Base-by-base conservation (phyloP, 2,329 filamentous ascomycete genomes). In the Huntiella abstrusa region DNA sequence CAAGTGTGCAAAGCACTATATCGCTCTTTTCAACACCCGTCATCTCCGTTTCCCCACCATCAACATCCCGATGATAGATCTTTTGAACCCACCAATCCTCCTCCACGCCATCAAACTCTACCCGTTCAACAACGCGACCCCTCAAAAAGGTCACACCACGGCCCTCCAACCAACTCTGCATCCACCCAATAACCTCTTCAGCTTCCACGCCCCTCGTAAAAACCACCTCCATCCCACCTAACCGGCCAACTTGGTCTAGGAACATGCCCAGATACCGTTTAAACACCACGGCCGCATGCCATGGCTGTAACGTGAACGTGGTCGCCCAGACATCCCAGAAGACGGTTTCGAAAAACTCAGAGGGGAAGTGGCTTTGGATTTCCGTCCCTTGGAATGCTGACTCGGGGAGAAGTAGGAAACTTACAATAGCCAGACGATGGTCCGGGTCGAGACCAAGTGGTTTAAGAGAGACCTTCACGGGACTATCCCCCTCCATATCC, bases 1-100 rank as follows among this genome's bases (percentile, higher is more conserved):
- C 62, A 5, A 63, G 54, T 0, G 60, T 62, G 35, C 62, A 55
- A 33, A 66, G 55, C 12, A 62, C 57, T n/a, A 64, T 55, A 46
- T 65, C 64, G 19, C 34, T 28, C 7, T 48, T 41, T 22, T 33
- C 36, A 5, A 52, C 39, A 3, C 2, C 34, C 16, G 41, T 34
- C 41, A 34, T 34, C 34, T 36, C 34, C 32, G 17, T 33, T 16
- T 15, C 22, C 22, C 22, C n/a, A 13, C 17, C 33, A 13, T 37
- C 43, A 2, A 36, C 38, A 45, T 37, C 35, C 6, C 22, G 43
- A 22, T 15, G 16, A 6, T 12, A 22, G 5, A 19, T 22, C 13
- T 40, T 16, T 46, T 35, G 36, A 28, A 28, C 22, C 22, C 22
- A 41, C 15, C 33, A 42, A 13, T 34, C 22, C 6, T 36, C 15